Evolutionary conservation across 208 protist species (phyloP).

Genomic region (Trypanosoma avium): DNA sequence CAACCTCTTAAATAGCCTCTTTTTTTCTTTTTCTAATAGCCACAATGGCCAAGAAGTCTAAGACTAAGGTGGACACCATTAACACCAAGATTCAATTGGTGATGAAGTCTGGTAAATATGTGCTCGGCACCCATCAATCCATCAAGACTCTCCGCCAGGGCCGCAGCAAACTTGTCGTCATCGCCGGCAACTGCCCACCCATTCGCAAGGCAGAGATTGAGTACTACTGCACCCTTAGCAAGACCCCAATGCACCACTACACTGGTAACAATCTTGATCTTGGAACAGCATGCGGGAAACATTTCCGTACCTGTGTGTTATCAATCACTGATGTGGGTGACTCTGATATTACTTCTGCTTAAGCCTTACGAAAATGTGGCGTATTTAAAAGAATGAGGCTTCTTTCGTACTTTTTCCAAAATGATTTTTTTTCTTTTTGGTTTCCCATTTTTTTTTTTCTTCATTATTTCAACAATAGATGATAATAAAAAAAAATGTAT

Average conservation of each 20-base stretch:
- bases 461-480: too few species aligned
- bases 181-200: constrained; percentile 98
- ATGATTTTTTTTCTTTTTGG: constrained; percentile 9
- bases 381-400: not conserved
- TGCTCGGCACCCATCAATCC: constrained; percentile 97
- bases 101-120: constrained; percentile 99
- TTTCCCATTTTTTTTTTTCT: too few species aligned
- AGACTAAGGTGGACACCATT: constrained; percentile 98
- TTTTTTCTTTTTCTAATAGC: constrained; percentile 90
- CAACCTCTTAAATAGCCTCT: constrained; percentile 11
- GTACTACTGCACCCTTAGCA: constrained; percentile 99
- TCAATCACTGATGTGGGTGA: constrained; percentile 98
- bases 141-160: constrained; percentile 97
- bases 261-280: constrained; percentile 98
- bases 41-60: constrained; percentile 93
- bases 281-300: constrained; percentile 99
- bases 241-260: constrained; percentile 99
- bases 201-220: constrained; percentile 99
- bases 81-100: constrained; percentile 99
- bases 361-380: constrained; percentile 24
- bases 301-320: constrained; percentile 97
- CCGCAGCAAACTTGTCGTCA: constrained; percentile 98
- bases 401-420: not conserved
- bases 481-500: too few species aligned
- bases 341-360: constrained; percentile 89